These are phyloP conservation scores for Fonsecaea pedrosoi DNA, from an alignment of 2,329 filamentous ascomycete species.

Conservation along the genomic window DNA sequence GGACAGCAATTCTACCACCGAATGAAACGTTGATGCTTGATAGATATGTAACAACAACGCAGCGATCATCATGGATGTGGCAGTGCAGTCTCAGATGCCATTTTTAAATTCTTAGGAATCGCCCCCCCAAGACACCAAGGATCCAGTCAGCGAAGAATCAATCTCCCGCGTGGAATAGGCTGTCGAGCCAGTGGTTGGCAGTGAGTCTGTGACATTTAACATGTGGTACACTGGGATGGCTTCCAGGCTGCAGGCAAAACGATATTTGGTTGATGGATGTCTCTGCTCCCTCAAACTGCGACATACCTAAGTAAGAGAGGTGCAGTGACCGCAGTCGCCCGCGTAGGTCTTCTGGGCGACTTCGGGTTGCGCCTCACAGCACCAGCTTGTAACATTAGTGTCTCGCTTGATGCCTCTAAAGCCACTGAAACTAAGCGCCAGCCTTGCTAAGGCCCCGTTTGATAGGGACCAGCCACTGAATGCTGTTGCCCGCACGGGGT, in stretches of 20 bases:
- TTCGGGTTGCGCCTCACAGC: slow-evolving; percentile 4
- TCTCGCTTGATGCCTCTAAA: slow-evolving; percentile 19
- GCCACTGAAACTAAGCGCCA: slow-evolving; percentile 13
- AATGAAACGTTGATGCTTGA: neutral
- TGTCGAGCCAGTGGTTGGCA: slow-evolving; percentile 5
- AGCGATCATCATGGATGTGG: slow-evolving; percentile 13
- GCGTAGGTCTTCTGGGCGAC: neutral
- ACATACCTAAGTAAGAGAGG: neutral
- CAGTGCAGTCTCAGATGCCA: slow-evolving; percentile 24
- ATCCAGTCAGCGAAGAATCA: slow-evolving; percentile 5
- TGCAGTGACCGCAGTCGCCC: neutral
- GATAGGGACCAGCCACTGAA: slow-evolving; percentile 17
- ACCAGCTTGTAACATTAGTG: slow-evolving; percentile 25
- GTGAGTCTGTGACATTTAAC: neutral
- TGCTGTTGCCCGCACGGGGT: slow-evolving; percentile 8
- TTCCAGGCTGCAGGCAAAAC: neutral
- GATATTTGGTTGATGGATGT: neutral
- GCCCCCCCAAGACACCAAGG: neutral
- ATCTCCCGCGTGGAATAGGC: slow-evolving; percentile 5
- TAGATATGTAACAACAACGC: slow-evolving; percentile 1
- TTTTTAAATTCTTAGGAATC: slow-evolving; percentile 21
- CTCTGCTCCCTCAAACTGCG: no score
- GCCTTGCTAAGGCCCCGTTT: slow-evolving; percentile 7
- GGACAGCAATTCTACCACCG: neutral
- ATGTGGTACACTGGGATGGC: neutral